These are phyloP conservation scores for Aspergillus transmontanensis DNA, from an alignment of 2,329 filamentous ascomycete genomes.

Conservation along the genomic window DNA sequence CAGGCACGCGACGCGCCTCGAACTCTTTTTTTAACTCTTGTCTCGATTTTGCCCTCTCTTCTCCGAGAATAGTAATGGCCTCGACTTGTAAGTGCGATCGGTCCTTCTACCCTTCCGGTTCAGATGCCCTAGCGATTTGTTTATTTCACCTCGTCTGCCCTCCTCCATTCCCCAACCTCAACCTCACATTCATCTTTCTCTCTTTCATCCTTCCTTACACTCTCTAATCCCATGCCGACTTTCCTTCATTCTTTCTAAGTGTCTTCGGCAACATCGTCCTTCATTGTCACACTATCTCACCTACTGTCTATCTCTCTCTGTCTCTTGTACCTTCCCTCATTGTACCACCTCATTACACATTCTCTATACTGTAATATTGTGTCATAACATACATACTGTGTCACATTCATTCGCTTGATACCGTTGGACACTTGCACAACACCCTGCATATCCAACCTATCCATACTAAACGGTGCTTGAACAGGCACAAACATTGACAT, in stretches of 20 bases:
- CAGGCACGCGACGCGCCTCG: slow-evolving; percentile 42
- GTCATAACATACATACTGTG: slow-evolving; percentile 10
- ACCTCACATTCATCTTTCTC: slow-evolving; percentile 29
- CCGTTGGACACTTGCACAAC: background rate
- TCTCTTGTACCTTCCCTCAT: background rate
- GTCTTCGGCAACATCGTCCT: slow-evolving; percentile 15
- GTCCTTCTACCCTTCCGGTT: slow-evolving; percentile 26
- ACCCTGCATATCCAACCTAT: background rate
- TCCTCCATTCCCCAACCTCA: slow-evolving; percentile 33
- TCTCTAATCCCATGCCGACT: slow-evolving; percentile 16
- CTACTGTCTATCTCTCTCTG: slow-evolving; percentile 12
- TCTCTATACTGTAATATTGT: slow-evolving; percentile 13
- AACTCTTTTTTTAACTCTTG: slow-evolving; percentile 18
- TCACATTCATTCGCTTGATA: background rate
- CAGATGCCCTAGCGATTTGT: slow-evolving; percentile 37
- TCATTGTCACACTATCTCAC: slow-evolving; percentile 13
- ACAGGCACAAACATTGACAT: slow-evolving; percentile 35
- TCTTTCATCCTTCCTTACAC: slow-evolving; percentile 20
- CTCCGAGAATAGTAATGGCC: slow-evolving; percentile 37
- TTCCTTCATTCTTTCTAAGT: slow-evolving; percentile 26
- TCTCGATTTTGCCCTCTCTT: slow-evolving; percentile 19
- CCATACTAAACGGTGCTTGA: slow-evolving; percentile 24
- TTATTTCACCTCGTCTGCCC: slow-evolving; percentile 44
- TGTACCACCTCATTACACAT: slow-evolving; percentile 4
- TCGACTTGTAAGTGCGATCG: slow-evolving; percentile 42